These are phyloP conservation scores for Sphagnum tenellum DNA, from an alignment of 225 moss, liverwort and hornwort species.

Conservation along the genomic window DNA sequence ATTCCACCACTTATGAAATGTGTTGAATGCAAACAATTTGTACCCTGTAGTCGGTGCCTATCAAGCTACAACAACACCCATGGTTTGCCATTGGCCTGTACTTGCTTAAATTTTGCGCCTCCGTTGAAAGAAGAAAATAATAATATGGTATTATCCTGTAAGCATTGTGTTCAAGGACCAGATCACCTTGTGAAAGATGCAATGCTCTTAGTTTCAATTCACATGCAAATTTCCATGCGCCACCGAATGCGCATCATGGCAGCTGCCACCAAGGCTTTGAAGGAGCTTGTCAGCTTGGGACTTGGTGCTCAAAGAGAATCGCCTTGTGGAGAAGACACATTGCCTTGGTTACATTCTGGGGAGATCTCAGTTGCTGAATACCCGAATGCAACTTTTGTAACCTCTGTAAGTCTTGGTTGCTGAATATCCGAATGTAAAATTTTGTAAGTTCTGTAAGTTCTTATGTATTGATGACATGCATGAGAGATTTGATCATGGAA, in stretches of 20 bases:
- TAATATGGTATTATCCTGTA: constrained; percentile 7
- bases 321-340: too few species aligned
- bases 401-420: constrained; percentile 60
- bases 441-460: not conserved
- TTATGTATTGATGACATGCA: too few species aligned
- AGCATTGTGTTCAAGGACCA: constrained; percentile 45
- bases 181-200: constrained; percentile 36
- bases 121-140: too few species aligned
- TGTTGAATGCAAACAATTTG: too few species aligned
- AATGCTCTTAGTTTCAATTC: constrained; percentile 53
- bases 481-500: too few species aligned
- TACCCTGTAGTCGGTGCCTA: too few species aligned
- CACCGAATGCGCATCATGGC: constrained; percentile 60
- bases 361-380: constrained; percentile 78
- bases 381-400: constrained; percentile 67
- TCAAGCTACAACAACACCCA: constrained; percentile 9
- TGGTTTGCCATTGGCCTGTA: too few species aligned
- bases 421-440: too few species aligned
- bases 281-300: constrained; percentile 38
- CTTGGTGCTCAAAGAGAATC: constrained; percentile 22
- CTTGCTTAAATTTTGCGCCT: too few species aligned
- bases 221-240: constrained; percentile 35
- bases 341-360: constrained; percentile 25
- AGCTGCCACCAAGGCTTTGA: constrained; percentile 55
- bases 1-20: too few species aligned